Evolutionary conservation across 345 rosid genomes (phyloP).

Genomic region (Isatis tinctoria): DNA sequence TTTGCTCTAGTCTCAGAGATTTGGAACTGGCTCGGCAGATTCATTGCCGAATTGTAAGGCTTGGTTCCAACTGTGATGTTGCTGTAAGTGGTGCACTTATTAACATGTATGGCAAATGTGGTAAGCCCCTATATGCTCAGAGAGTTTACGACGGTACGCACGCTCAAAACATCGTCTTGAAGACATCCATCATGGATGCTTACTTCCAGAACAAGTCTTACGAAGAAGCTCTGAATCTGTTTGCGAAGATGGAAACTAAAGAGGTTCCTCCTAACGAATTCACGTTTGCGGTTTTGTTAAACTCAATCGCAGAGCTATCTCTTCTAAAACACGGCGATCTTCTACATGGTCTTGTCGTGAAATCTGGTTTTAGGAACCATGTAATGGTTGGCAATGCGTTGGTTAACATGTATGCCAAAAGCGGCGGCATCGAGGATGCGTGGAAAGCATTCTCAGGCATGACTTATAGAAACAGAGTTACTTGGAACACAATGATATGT

Average conservation of each 20-base stretch:
- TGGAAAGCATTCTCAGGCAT: conserved; percentile 41
- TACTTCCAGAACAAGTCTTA: conserved; percentile 63
- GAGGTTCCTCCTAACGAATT: conserved; percentile 57
- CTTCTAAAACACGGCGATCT: conserved; percentile 48
- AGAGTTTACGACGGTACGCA: conserved; percentile 45
- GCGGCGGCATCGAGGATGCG: conserved; percentile 55
- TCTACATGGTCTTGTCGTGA: conserved; percentile 45
- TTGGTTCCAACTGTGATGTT: conserved; percentile 34
- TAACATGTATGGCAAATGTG: conserved; percentile 82
- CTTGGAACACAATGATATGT: conserved; percentile 77
- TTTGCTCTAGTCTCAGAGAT: conserved; percentile 51
- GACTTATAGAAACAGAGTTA: conserved; percentile 38
- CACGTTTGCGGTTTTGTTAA: conserved; percentile 56
- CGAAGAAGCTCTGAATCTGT: conserved; percentile 64
- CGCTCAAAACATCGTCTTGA: conserved; percentile 49
- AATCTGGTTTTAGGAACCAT: conserved; percentile 54
- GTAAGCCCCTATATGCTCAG: conserved; percentile 39
- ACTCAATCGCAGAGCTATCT: conserved; percentile 60
- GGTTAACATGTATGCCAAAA: conserved; percentile 68
- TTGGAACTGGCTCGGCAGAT: conserved; percentile 55
- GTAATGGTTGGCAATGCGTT: conserved; percentile 62
- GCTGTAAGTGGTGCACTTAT: conserved; percentile 47
- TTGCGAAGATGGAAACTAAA: conserved; percentile 41
- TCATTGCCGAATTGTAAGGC: conserved; percentile 48
- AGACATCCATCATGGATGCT: conserved; percentile 62